Base-by-base conservation (phyloP, 1,284 basidiomycete species). In the Trametes pubescens region DNA sequence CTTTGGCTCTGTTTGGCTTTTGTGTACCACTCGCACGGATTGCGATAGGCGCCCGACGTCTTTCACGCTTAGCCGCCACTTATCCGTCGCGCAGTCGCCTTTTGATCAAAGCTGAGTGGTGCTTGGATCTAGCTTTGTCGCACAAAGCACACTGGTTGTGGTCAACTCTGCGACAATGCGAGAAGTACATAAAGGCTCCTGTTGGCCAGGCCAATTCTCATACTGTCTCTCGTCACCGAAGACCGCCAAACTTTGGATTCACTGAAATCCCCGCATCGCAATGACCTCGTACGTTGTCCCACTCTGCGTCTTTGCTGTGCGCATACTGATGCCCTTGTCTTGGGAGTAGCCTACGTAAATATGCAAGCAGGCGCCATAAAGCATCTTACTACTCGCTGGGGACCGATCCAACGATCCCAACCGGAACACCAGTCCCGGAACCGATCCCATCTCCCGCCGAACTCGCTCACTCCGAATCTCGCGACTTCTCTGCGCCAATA, bases 231-330 rank as follows among this genome's bases (percentile, higher is more conserved):
- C 7, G 2, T 48, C 47, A 11, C 10, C 22, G 26, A 29, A 29
- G 10, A 4, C 22, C 47, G 2, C 47, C 14, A 26, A 3, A 16
- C 6, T n/a, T 16, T 9, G 13, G 6, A 24, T n/a, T n/a, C n/a
- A 8, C 24, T 16, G 14, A 1, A 1, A 16, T 26, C 10, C 11
- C 24, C 29, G 13, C 13, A 16, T 29, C 24, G 24, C 32, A 16
- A 59, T 59, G 57, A 59, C 57, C 9, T 59, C 57, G 57, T 59
- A 34, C 26, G 57, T 43, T 32, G 2, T 13, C 10, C 37, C 11
- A 13, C 3, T 38, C 35, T n/a, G 6, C 14, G 21, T 18, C n/a
- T n/a, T 51, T 7, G 29, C 1, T 47, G 1, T 21, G 13, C 47
- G 0, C n/a, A 2, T 24, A 22, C 10, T 38, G 37, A 38, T 16